These are phyloP conservation scores for Xylariales sp. DNA, from an alignment of 2,329 filamentous ascomycete species.

Conservation along the genomic window DNA sequence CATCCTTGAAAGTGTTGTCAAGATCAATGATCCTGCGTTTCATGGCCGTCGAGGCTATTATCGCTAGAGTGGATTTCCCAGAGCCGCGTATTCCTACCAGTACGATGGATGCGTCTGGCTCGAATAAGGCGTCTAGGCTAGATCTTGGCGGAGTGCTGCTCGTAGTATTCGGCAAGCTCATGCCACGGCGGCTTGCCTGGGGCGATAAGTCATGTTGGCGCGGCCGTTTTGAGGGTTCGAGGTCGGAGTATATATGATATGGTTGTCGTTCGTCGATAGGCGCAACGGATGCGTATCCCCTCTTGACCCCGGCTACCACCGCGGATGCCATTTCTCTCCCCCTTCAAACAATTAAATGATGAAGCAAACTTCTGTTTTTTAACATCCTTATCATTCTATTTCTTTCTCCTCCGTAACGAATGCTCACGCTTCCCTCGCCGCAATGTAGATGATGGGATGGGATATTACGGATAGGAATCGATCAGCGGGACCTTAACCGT, in stretches of 20 bases:
- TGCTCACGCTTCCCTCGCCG: background rate
- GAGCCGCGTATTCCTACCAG: slow-evolving; percentile 78
- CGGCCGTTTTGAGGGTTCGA: slow-evolving; percentile 27
- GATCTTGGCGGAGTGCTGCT: slow-evolving; percentile 44
- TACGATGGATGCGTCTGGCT: slow-evolving; percentile 75
- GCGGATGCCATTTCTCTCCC: slow-evolving; percentile 37
- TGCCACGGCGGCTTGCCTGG: slow-evolving; percentile 5
- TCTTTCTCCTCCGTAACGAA: background rate
- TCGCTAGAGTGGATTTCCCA: slow-evolving; percentile 79
- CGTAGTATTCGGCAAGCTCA: slow-evolving; percentile 26
- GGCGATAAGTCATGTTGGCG: slow-evolving; percentile 10
- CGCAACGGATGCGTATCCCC: slow-evolving; percentile 53
- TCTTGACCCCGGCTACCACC: slow-evolving; percentile 55
- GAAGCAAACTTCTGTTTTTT: background rate
- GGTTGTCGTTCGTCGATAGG: slow-evolving; percentile 40
- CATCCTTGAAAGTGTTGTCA: slow-evolving; percentile 74
- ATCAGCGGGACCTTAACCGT: background rate
- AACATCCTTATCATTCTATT: background rate
- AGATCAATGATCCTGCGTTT: slow-evolving; percentile 75
- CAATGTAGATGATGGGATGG: background rate
- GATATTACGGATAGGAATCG: background rate
- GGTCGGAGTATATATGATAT: slow-evolving; percentile 26
- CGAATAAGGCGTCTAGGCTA: slow-evolving; percentile 55
- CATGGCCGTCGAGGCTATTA: slow-evolving; percentile 79
- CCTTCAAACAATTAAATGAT: background rate